Percentiles rank a stretch among this genome's conserved stretches.
phyloP scores from a whole-genome alignment of 2,329 filamentous ascomycete genomes.

The Intubia oerlemansii region DNA sequence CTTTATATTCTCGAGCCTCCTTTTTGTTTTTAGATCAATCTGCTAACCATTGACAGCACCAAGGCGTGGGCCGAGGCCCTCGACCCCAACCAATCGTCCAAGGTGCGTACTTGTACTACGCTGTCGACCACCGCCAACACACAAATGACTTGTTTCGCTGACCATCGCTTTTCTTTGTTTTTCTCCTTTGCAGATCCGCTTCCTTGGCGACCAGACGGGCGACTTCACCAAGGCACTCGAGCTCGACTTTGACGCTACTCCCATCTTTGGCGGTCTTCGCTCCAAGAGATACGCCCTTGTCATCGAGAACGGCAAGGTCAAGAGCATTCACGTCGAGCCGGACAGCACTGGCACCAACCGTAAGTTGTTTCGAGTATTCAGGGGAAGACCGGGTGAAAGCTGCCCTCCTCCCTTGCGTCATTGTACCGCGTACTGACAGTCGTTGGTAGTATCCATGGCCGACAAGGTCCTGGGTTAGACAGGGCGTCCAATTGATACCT shows the following conservation, averaged over 20 bases:
- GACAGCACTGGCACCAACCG: conserved; percentile 61
- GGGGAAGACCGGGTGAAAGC: too few relatives aligned
- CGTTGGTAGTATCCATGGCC: conserved; percentile 27
- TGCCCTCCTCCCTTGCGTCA: background rate
- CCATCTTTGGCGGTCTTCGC: conserved; percentile 63
- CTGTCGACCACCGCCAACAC: too few relatives aligned
- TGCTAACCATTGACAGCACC: too few relatives aligned
- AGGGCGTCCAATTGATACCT: too few relatives aligned
- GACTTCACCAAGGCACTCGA: conserved; percentile 70
- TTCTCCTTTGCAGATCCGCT: conserved; percentile 51
- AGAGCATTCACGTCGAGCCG: conserved; percentile 61
- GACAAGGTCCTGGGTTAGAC: conserved; percentile 29
- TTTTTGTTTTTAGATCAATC: too few relatives aligned
- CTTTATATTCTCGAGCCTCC: too few relatives aligned
- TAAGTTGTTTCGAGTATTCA: background rate
- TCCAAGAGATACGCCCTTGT: conserved; percentile 78
- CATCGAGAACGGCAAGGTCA: conserved; percentile 68
- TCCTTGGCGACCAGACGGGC: conserved; percentile 63
- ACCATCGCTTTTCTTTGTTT: background rate
- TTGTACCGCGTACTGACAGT: too few relatives aligned
- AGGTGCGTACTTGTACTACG: too few relatives aligned
- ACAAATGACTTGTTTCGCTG: background rate
- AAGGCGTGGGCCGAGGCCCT: conserved; percentile 70
- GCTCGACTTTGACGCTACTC: conserved; percentile 55
- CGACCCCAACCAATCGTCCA: conserved; percentile 52